phyloP scores from a whole-genome alignment of 2,329 filamentous ascomycete species.

The Sporothrix variecibatus region DNA sequence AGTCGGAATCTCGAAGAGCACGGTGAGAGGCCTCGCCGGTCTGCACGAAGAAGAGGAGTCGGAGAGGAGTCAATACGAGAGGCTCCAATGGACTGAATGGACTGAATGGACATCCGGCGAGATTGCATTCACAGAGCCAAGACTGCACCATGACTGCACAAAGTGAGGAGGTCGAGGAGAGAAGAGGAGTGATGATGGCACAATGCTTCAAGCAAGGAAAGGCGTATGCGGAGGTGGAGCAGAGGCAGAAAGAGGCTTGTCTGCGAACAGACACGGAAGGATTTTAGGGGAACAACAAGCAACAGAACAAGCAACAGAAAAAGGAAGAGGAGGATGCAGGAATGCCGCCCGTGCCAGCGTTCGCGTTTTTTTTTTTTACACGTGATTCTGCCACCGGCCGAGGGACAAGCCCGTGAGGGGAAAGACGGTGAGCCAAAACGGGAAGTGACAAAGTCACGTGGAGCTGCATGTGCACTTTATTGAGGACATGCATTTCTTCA shows the following conservation, averaged over 20 bases:
- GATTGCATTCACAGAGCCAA: not conserved
- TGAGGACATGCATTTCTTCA: not conserved
- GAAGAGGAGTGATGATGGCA: not conserved
- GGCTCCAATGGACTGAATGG: no score
- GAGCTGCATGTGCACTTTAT: not conserved
- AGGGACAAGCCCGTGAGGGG: slow-evolving; percentile 11
- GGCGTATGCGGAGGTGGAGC: slow-evolving; percentile 1
- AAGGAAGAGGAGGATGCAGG: not conserved
- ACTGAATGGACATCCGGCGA: not conserved
- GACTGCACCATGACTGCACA: not conserved
- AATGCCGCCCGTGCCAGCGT: not conserved
- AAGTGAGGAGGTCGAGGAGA: not conserved
- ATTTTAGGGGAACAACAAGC: not conserved
- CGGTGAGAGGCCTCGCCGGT: not conserved
- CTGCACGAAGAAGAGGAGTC: not conserved
- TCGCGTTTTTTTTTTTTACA: not conserved
- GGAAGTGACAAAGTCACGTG: slow-evolving; percentile 6
- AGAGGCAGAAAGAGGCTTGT: not conserved
- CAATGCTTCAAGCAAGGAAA: not conserved
- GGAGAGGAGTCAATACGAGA: not conserved
- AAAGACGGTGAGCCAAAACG: not conserved
- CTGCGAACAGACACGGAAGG: not conserved
- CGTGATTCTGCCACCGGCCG: slow-evolving; percentile 19
- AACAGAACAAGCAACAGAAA: not conserved
- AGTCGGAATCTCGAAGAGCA: not conserved